Conservation (phyloP, 257 asterid genomes). For the Echites panduratus region DNA sequence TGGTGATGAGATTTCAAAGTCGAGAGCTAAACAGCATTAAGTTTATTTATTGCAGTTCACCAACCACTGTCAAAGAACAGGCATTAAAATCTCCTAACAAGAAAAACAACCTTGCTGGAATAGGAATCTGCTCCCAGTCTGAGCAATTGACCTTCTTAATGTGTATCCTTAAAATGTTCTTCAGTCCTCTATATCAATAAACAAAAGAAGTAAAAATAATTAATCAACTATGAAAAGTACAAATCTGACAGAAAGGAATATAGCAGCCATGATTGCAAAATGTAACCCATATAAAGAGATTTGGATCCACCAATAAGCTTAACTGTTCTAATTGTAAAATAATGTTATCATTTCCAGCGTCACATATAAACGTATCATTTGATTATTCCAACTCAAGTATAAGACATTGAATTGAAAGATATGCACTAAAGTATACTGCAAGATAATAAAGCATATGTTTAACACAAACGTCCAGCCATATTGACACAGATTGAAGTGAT, state of each 20-base stretch:
- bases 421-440: no score
- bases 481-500: neutral
- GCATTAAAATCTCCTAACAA: neutral
- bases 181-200: constrained; percentile 68
- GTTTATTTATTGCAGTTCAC: neutral
- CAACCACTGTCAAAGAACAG: neutral
- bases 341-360: neutral
- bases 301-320: neutral
- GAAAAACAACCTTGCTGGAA: constrained; percentile 74
- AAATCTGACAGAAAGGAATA: neutral
- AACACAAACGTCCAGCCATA: neutral
- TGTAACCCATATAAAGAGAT: neutral
- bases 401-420: neutral
- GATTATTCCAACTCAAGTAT: neutral
- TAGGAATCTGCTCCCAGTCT: constrained; percentile 74
- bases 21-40: neutral
- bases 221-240: neutral
- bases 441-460: neutral
- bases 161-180: constrained; percentile 81
- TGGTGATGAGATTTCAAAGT: neutral
- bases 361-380: neutral
- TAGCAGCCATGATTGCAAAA: neutral
- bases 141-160: constrained; percentile 80
- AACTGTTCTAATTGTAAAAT: neutral
- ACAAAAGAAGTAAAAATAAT: constrained; percentile 4